Percentiles rank a stretch among this genome's conserved stretches.
Evolutionary conservation across 768 basidiomycete species (phyloP).

Genomic region (Rhodotorula diobovata): DNA sequence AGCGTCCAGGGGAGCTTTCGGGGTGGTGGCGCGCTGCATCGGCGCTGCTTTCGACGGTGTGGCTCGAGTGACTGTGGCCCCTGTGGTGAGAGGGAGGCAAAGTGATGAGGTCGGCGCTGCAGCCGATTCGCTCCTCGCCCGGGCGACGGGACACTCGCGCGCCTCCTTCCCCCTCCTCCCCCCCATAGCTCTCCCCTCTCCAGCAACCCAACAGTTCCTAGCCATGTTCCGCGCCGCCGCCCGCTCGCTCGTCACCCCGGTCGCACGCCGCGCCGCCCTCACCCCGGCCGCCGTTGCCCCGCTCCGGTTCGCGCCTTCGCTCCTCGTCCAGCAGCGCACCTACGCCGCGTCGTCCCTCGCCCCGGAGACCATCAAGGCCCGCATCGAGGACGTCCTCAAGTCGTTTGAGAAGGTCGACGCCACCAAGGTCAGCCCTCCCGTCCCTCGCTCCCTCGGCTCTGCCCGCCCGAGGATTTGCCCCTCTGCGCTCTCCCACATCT

Average conservation of each 20-base stretch:
- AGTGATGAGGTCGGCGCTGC: not conserved
- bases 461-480: not conserved
- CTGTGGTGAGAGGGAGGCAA: too few species aligned
- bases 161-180: not conserved
- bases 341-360: conserved; percentile 51
- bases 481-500: not conserved
- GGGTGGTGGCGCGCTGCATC: not conserved
- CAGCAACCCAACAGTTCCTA: not conserved
- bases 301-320: conserved; percentile 12
- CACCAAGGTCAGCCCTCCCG: conserved; percentile 55
- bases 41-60: too few species aligned
- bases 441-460: not conserved
- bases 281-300: not conserved
- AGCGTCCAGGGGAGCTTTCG: not conserved
- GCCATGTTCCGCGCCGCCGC: conserved; percentile 35
- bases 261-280: conserved; percentile 14
- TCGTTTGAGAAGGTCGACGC: conserved; percentile 82
- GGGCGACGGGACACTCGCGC: not conserved
- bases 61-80: too few species aligned
- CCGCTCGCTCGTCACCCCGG: conserved; percentile 27
- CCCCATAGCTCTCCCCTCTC: not conserved
- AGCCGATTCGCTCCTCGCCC: not conserved
- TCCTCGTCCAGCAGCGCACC: conserved; percentile 27
- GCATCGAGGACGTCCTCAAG: conserved; percentile 77
- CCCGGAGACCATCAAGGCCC: conserved; percentile 63